These are phyloP conservation scores for Aspergillus ochraceus DNA, from an alignment of 2,329 filamentous ascomycete species.

Conservation along the genomic window DNA sequence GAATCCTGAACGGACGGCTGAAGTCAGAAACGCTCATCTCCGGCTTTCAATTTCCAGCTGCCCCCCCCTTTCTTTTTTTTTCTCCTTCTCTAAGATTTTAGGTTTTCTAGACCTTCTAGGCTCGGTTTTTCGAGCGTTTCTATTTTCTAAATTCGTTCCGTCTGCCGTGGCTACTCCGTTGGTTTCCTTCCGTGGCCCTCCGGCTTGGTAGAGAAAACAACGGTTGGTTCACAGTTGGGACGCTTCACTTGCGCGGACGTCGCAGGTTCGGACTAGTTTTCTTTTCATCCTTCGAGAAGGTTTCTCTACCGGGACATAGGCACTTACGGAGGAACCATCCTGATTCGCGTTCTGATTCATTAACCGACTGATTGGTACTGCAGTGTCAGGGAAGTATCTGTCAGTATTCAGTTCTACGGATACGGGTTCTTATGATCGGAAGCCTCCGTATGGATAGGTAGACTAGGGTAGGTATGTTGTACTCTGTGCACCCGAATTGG, in stretches of 20 bases:
- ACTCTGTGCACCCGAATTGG: not conserved
- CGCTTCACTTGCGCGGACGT: conserved; percentile 7
- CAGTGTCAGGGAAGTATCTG: not conserved
- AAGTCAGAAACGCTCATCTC: not conserved
- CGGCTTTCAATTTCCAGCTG: not conserved
- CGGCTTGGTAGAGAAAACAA: conserved; percentile 7
- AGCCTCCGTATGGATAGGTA: too few species aligned
- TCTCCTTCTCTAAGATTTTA: not conserved
- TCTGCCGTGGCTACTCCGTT: not conserved
- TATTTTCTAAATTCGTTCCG: not conserved
- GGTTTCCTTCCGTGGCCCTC: conserved; percentile 14
- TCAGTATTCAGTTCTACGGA: too few species aligned
- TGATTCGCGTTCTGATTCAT: not conserved
- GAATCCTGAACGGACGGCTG: too few species aligned
- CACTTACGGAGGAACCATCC: not conserved
- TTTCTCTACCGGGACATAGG: conserved; percentile 2
- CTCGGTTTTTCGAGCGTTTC: not conserved
- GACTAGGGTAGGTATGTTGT: too few species aligned
- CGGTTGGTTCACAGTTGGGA: conserved; percentile 1
- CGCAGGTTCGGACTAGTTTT: conserved; percentile 6
- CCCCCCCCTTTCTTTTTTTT: not conserved
- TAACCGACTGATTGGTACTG: not conserved
- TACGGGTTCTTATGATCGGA: too few species aligned
- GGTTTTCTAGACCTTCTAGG: not conserved
- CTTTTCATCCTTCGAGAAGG: conserved; percentile 13